phyloP scores from a whole-genome alignment of 371 early-diverging fungal genomes.

The Scutellospora calospora region DNA sequence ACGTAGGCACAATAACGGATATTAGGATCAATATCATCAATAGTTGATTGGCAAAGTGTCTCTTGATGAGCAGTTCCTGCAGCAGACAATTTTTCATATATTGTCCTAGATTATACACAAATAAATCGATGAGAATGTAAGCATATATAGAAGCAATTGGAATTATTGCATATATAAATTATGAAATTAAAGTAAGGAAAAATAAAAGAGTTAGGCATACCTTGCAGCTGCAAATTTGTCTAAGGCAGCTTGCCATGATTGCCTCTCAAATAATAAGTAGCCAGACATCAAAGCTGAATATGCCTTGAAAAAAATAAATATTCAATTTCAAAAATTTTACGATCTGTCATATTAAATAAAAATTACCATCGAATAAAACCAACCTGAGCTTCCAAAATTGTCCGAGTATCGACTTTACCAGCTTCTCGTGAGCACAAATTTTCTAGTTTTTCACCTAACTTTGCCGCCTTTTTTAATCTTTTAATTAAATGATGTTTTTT shows the following conservation, averaged over 20 bases:
- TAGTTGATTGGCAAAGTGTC: slow-evolving; percentile 71
- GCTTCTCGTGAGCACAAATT: slow-evolving; percentile 59
- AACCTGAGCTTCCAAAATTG: slow-evolving; percentile 72
- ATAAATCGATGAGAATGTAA: background rate
- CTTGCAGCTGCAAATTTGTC: slow-evolving; percentile 69
- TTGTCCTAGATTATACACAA: slow-evolving; percentile 53
- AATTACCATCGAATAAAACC: background rate
- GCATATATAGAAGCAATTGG: slow-evolving; percentile 45
- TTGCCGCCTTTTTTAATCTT: slow-evolving; percentile 69
- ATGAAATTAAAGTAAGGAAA: background rate
- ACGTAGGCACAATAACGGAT: slow-evolving; percentile 85
- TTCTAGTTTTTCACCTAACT: slow-evolving; percentile 62
- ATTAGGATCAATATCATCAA: slow-evolving; percentile 83
- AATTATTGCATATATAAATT: background rate
- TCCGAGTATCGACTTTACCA: slow-evolving; percentile 62
- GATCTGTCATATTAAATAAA: background rate
- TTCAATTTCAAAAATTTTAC: background rate
- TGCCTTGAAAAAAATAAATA: slow-evolving; percentile 56
- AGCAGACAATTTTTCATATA: slow-evolving; percentile 73
- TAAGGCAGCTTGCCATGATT: slow-evolving; percentile 75
- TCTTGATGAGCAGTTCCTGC: slow-evolving; percentile 65
- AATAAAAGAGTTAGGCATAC: slow-evolving; percentile 46
- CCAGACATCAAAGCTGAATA: slow-evolving; percentile 78
- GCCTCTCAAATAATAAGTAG: slow-evolving; percentile 70
- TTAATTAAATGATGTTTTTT: slow-evolving; percentile 74